Percentiles rank a stretch among this genome's conserved stretches.
phyloP scores from a whole-genome alignment of 176 grass and related monocot species.

The Raddia distichophylla region DNA sequence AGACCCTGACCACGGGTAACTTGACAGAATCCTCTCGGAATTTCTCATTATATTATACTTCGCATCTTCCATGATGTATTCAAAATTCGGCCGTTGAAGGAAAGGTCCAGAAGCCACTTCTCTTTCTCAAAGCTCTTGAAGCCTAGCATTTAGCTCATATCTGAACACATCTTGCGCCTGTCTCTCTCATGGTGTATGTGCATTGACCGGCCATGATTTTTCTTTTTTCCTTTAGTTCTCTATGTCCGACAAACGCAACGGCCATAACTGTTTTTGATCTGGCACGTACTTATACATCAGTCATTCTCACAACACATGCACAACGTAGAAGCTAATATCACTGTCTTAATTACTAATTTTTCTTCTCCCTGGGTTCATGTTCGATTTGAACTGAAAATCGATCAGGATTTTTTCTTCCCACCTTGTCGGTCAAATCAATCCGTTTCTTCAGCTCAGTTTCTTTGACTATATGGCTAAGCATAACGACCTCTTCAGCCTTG shows the following conservation, averaged over 20 bases:
- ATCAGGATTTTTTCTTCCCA: neutral
- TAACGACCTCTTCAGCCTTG: neutral
- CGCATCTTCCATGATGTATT: too few species aligned
- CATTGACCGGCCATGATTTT: neutral
- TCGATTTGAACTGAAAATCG: neutral
- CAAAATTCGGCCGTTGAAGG: too few species aligned
- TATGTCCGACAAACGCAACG: conserved; percentile 13
- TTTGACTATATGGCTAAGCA: neutral
- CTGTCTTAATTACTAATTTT: neutral
- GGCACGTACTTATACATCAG: neutral
- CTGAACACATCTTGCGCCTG: too few species aligned
- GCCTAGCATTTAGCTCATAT: too few species aligned
- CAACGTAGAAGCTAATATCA: neutral
- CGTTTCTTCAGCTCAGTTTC: neutral
- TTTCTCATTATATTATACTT: too few species aligned
- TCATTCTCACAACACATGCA: neutral
- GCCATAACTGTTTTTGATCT: conserved; percentile 7
- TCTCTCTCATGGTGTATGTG: neutral
- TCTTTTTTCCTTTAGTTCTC: too few species aligned
- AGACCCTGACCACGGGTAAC: too few species aligned
- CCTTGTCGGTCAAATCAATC: neutral
- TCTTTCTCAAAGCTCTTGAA: too few species aligned
- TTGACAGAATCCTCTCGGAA: too few species aligned
- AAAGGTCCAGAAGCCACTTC: too few species aligned
- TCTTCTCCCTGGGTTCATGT: neutral